Percentiles rank a stretch among this genome's conserved stretches.
phyloP scores from a whole-genome alignment of 2,329 filamentous ascomycete genomes.

The Herpotrichia juniperi region DNA sequence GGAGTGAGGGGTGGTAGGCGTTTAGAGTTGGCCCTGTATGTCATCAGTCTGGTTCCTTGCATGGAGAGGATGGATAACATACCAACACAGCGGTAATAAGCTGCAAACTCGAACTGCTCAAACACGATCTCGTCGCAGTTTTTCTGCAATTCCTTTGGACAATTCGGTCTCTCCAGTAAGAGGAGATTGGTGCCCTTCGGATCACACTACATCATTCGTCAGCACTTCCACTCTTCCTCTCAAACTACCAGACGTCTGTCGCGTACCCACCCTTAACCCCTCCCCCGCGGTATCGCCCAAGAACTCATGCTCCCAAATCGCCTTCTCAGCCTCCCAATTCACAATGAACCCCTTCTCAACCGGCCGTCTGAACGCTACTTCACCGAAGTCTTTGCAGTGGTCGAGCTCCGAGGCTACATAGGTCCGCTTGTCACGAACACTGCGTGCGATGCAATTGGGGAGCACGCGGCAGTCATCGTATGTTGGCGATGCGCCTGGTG shows the following conservation, averaged over 20 bases:
- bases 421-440: conserved; percentile 74
- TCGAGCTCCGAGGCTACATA: conserved; percentile 82
- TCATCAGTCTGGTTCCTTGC: conserved; percentile 2
- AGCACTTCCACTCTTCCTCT: conserved; percentile 8
- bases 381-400: conserved; percentile 85
- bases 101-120: conserved; percentile 92
- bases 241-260: conserved; percentile 14
- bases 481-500: conserved; percentile 32
- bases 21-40: conserved; percentile 72
- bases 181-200: conserved; percentile 83
- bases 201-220: conserved; percentile 60
- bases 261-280: conserved; percentile 56
- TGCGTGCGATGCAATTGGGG: conserved; percentile 86
- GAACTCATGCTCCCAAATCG: conserved; percentile 92
- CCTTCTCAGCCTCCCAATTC: conserved; percentile 95
- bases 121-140: conserved; percentile 97
- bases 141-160: conserved; percentile 77
- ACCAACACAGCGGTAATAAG: conserved; percentile 80
- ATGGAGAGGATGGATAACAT: conserved; percentile 35
- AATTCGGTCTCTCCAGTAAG: conserved; percentile 85
- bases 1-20: conserved; percentile 68
- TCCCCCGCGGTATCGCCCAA: conserved; percentile 74
- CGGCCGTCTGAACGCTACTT: conserved; percentile 83
- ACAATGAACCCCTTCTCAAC: conserved; percentile 95
- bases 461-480: conserved; percentile 67